phyloP scores from a whole-genome alignment of 805 yeast species.

The Sugiyamaella mastotermitis region DNA sequence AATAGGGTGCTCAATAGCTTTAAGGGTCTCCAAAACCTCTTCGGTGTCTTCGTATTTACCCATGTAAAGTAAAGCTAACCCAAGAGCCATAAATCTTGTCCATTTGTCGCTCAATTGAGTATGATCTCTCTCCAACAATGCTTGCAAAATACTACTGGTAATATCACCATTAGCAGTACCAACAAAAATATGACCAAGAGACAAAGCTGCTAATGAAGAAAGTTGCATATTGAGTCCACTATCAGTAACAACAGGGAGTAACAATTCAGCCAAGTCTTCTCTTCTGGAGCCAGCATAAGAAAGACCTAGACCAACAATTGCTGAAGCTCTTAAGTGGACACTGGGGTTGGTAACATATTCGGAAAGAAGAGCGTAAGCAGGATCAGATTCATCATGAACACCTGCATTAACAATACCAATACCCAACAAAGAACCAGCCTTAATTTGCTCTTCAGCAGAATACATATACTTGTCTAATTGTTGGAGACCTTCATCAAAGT shows the following conservation, averaged over 20 bases:
- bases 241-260: slow-evolving; percentile 80
- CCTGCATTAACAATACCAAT: slow-evolving; percentile 89
- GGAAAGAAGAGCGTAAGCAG: slow-evolving; percentile 74
- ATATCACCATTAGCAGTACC: slow-evolving; percentile 95
- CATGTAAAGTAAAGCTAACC: slow-evolving; percentile 84
- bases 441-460: slow-evolving; percentile 76
- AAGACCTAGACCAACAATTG: slow-evolving; percentile 86
- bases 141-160: slow-evolving; percentile 85
- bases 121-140: slow-evolving; percentile 78
- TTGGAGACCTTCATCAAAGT: slow-evolving; percentile 81
- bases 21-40: slow-evolving; percentile 79
- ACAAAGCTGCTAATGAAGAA: slow-evolving; percentile 79
- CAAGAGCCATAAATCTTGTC: slow-evolving; percentile 85
- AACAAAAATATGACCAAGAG: slow-evolving; percentile 90
- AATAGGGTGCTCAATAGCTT: slow-evolving; percentile 93
- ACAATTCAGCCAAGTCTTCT: slow-evolving; percentile 69
- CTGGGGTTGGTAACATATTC: slow-evolving; percentile 70
- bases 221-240: slow-evolving; percentile 67
- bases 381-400: slow-evolving; percentile 93
- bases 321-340: slow-evolving; percentile 62
- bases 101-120: slow-evolving; percentile 76
- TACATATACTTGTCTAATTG: slow-evolving; percentile 82
- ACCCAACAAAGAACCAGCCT: slow-evolving; percentile 95
- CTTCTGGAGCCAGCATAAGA: slow-evolving; percentile 94
- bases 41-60: slow-evolving; percentile 95